Base-by-base conservation (phyloP, 805 yeast genomes). In the Zygotorulaspora danielsina region DNA sequence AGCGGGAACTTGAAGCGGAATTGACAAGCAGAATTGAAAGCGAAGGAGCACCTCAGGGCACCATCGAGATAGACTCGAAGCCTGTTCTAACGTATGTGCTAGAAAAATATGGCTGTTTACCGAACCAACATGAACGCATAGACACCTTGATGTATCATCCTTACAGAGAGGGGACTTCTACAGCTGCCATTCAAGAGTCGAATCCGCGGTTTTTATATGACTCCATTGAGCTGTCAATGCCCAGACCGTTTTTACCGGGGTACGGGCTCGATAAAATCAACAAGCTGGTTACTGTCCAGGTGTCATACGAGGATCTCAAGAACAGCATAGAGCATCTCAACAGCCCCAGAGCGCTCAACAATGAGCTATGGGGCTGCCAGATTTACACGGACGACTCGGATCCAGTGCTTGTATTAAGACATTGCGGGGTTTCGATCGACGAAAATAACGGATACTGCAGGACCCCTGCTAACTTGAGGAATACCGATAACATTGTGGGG, bases 371-470 rank as follows among this genome's bases (percentile, higher is more conserved):
- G 97, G 98, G 98, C 2, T 75, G 89, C 2, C 95, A 89, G 31
- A 69, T 93, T 1, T 93, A 90, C 61, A 85, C 97, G 0, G 97
- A 93, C 61, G 98, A 90, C 60, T 83, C 95, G 1, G 96, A 90
- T 59, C 66, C 89, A 2, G 70, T 90, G 25, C 70, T 84, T 4
- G 82, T 80, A 0, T 64, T 90, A 36, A 73, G 77, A 46, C 97
- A 93, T 53, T 66, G 79, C 45, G 96, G 96, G 0, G 63, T 81
- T 32, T 69, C 80, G 41, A 60, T 72, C 38, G 57, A 70, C 9
- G 57, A 50, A 12, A 55, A 57, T 21, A 45, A 48, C 6, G 37
- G 57, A 47, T 11, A 45, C 24, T 10, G 49, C 56, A 19, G 55
- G 46, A 70, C 76, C 0, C 71, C 75, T 0, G 78, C 71, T 0